phyloP scores from a whole-genome alignment of 306 rosid species.

The Quercus mongolica region DNA sequence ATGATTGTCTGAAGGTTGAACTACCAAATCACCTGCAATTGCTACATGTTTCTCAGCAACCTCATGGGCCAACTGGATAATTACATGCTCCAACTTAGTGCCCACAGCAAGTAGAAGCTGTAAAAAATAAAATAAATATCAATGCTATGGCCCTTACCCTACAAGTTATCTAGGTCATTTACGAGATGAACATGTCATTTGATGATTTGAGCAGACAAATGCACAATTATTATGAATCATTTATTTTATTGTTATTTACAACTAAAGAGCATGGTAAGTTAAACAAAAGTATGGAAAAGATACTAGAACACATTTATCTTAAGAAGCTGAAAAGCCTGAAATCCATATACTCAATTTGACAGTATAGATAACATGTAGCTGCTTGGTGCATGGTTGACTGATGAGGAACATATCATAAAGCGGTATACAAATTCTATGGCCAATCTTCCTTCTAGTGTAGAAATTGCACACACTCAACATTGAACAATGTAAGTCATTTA shows the following conservation, averaged over 20 bases:
- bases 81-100: slow-evolving; percentile 36
- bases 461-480: too few relatives aligned
- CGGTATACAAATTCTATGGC: too few relatives aligned
- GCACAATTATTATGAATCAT: background rate
- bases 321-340: background rate
- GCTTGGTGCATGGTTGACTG: too few relatives aligned
- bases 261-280: background rate
- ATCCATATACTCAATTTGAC: background rate
- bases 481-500: too few relatives aligned
- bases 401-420: too few relatives aligned
- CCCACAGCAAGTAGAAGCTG: slow-evolving; percentile 38
- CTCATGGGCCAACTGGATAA: slow-evolving; percentile 28
- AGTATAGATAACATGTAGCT: too few relatives aligned
- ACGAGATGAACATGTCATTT: background rate
- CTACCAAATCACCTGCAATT: slow-evolving; percentile 29
- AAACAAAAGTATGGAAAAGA: background rate
- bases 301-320: background rate
- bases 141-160: background rate
- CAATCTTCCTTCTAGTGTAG: too few relatives aligned
- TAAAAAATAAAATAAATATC: background rate
- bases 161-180: background rate
- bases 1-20: slow-evolving; percentile 33
- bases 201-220: background rate
- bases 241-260: background rate
- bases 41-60: slow-evolving; percentile 39